Evolutionary conservation across 1,139 yeast species (phyloP), one percentile per base, ranked within the genome.

Genomic region (Ogataea hybrid): DNA sequence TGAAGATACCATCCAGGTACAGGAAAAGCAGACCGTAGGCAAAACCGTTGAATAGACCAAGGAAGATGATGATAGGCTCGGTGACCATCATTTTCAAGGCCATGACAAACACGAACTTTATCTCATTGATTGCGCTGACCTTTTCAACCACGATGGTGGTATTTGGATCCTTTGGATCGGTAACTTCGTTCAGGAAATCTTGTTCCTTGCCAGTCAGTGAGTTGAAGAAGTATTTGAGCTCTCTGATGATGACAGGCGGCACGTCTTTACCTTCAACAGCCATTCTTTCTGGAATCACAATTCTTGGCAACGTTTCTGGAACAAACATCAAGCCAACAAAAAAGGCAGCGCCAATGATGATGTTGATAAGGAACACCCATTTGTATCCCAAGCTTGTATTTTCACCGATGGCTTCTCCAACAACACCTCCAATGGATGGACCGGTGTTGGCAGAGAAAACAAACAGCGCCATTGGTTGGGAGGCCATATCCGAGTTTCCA

Each of bases 1-100:
- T 57, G 38, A 51, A 61, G 37, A 61, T 58, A 54, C 65, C 65
- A 45, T 60, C 65, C 34, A 53, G 52, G 54, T 61, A 62, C 42
- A 62, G 50, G 58, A 61, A 62, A 46, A 73, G 65, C 38, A 61
- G 47, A 46, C 62, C 64, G 41, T 61, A 61, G 14, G 62, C 58
- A 35, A 61, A 59, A 36, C 64, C 64, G 43, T 59, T 61, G 48
- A 56, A 61, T 4, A 59, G 49, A 46, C 62, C 61, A 41, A 61
- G 51, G 44, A 54, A 58, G 16, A 59, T 52, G 25, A 61, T 51
- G 25, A 61, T 59, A 46, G 65, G 64, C 49, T 61, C 65, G 7
- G 65, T 60, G 27, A 53, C 52, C 54, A 61, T 49, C 55, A 61
- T 59, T 31, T 54, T 57, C 29, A 61, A 39, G 11, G 65, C 64